Percentiles rank a stretch among this genome's conserved stretches.
Conservation (phyloP, 2,329 filamentous ascomycete species). For the Aureobasidium zeae region DNA sequence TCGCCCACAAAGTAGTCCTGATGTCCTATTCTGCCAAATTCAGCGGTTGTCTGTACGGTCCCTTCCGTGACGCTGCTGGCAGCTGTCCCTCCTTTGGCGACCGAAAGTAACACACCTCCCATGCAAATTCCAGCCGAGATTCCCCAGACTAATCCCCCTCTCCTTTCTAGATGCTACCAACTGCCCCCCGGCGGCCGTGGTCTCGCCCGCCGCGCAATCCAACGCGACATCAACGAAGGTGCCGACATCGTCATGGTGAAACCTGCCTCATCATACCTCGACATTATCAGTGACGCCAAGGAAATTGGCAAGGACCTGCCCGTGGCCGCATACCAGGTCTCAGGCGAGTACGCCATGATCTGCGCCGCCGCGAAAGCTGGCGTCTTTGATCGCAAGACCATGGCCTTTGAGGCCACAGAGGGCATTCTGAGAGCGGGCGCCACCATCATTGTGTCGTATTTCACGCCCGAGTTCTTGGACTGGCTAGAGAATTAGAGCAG, state of each 20-base stretch:
- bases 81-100: constrained; percentile 88
- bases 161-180: constrained; percentile 66
- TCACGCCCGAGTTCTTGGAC: constrained; percentile 68
- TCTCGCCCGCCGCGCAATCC: constrained; percentile 80
- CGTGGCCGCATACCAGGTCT: constrained; percentile 92
- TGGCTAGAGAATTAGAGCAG: constrained; percentile 44
- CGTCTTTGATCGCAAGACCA: constrained; percentile 87
- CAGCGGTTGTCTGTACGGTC: constrained; percentile 89
- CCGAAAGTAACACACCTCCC: constrained; percentile 41
- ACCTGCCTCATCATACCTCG: constrained; percentile 87
- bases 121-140: neutral
- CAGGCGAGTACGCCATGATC: constrained; percentile 96
- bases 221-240: constrained; percentile 82
- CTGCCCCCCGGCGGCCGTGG: constrained; percentile 86
- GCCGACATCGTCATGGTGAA: constrained; percentile 99
- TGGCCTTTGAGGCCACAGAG: constrained; percentile 91
- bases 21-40: constrained; percentile 99
- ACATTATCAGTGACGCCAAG: constrained; percentile 96
- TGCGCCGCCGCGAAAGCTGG: constrained; percentile 91
- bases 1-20: constrained; percentile 80
- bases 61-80: constrained; percentile 92
- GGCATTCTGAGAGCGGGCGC: constrained; percentile 88
- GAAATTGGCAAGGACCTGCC: constrained; percentile 86
- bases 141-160: neutral
- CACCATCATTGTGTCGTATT: constrained; percentile 88